Conservation (phyloP, 2,329 filamentous ascomycete species). For the Calonectria ilicicola region DNA sequence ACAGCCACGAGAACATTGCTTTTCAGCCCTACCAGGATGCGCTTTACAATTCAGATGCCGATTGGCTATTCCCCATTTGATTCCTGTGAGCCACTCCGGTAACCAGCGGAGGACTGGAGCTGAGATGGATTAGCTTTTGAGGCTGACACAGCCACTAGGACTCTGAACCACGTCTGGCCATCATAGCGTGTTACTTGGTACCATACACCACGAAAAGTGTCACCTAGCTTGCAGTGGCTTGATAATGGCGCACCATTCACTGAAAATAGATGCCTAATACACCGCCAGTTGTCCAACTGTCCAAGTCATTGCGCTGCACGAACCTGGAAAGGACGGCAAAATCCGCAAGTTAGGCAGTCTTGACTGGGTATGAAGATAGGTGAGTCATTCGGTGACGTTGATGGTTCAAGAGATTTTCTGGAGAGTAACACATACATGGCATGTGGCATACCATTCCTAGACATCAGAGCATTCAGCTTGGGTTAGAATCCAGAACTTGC, state of each 20-base stretch:
- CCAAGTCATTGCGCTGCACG: neutral
- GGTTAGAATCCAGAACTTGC: too few species aligned
- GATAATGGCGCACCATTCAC: neutral
- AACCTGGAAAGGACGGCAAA: neutral
- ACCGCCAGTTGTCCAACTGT: neutral
- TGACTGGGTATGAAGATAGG: too few species aligned
- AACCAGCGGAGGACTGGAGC: neutral
- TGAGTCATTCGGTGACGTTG: neutral
- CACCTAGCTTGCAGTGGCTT: neutral
- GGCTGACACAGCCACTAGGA: conserved; percentile 6
- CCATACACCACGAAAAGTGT: neutral
- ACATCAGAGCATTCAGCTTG: neutral
- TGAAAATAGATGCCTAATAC: neutral
- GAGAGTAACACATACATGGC: too few species aligned
- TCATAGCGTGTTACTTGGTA: neutral
- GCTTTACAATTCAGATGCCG: neutral
- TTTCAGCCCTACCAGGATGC: neutral
- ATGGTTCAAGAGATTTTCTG: too few species aligned
- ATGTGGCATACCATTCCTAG: neutral
- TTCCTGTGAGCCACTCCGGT: neutral
- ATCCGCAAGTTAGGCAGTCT: neutral
- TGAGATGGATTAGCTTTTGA: neutral
- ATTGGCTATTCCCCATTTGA: neutral
- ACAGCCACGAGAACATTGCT: neutral
- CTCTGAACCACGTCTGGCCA: neutral